Percentiles rank a stretch among this genome's conserved stretches.
These are phyloP conservation scores for Fusarium keratoplasticum DNA, from an alignment of 2,329 filamentous ascomycete species.

Conservation along the genomic window DNA sequence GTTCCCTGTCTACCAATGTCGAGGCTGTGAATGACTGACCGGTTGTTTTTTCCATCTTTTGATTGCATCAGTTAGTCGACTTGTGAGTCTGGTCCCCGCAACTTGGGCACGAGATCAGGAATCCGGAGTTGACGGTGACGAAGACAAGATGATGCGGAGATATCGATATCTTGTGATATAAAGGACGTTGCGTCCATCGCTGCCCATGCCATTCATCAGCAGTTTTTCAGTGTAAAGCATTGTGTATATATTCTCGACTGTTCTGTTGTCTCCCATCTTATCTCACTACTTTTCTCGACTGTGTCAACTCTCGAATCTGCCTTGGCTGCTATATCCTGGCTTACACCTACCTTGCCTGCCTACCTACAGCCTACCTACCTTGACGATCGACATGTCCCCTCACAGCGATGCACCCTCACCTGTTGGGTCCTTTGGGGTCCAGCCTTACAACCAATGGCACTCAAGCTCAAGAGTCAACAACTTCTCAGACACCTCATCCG, in stretches of 20 bases:
- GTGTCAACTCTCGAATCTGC: not conserved
- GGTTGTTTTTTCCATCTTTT: constrained; percentile 19
- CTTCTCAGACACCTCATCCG: constrained; percentile 50
- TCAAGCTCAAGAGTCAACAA: constrained; percentile 29
- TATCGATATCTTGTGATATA: not conserved
- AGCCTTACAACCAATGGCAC: constrained; percentile 48
- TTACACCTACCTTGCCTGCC: not conserved
- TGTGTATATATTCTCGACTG: not conserved
- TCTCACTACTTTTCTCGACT: not conserved
- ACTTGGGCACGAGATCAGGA: not conserved
- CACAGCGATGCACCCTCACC: constrained; percentile 40
- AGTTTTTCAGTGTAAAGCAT: not conserved
- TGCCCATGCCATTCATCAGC: not conserved
- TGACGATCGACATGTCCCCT: constrained; percentile 31
- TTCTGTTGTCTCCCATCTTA: not conserved
- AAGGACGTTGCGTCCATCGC: not conserved
- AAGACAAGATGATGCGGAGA: not conserved
- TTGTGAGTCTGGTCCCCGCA: not conserved
- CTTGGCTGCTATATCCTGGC: not conserved
- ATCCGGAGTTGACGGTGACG: not conserved
- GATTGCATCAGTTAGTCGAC: constrained; percentile 23
- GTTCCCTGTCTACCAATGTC: constrained; percentile 33
- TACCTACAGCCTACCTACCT: not conserved
- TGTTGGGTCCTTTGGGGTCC: constrained; percentile 24
- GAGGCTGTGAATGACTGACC: constrained; percentile 24